Conservation (phyloP, 2,329 filamentous ascomycete species). For the Diaporthe citrichinensis region DNA sequence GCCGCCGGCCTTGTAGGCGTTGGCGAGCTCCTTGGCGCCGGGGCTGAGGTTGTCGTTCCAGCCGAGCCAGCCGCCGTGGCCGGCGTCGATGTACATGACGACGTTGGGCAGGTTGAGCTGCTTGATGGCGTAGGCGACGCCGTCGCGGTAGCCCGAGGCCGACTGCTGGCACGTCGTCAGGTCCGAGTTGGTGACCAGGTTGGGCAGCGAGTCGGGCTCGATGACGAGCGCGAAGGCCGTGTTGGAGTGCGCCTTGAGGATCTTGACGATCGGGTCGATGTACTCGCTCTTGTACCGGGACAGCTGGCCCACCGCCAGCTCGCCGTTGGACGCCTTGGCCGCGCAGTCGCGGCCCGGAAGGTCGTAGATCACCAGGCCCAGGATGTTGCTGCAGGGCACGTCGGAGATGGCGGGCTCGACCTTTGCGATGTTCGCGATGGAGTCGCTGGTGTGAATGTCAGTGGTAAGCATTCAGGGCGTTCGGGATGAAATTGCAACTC, state of each 20-base stretch:
- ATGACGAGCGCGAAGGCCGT: slow-evolving; percentile 60
- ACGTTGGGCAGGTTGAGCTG: slow-evolving; percentile 69
- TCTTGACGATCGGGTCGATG: slow-evolving; percentile 63
- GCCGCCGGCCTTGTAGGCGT: slow-evolving; percentile 65
- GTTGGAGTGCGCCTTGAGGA: slow-evolving; percentile 68
- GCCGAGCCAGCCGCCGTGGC: slow-evolving; percentile 72
- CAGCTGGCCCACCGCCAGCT: slow-evolving; percentile 68
- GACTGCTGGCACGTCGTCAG: slow-evolving; percentile 68
- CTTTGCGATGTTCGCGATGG: slow-evolving; percentile 55
- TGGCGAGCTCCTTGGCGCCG: slow-evolving; percentile 62
- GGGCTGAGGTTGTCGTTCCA: slow-evolving; percentile 68
- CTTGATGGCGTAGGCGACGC: slow-evolving; percentile 66
- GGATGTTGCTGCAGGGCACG: slow-evolving; percentile 55
- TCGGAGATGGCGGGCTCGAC: slow-evolving; percentile 54
- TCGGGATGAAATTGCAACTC: slow-evolving; percentile 41
- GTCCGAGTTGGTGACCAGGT: slow-evolving; percentile 72
- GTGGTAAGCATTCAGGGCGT: not conserved
- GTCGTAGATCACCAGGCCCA: slow-evolving; percentile 72
- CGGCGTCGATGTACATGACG: slow-evolving; percentile 71
- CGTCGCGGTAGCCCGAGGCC: slow-evolving; percentile 66
- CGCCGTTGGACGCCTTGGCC: slow-evolving; percentile 74
- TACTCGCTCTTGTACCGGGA: slow-evolving; percentile 58
- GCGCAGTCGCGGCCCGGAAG: slow-evolving; percentile 75
- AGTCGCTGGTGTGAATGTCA: slow-evolving; percentile 47
- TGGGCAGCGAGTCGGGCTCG: slow-evolving; percentile 75